Percentiles rank a stretch among this genome's conserved stretches.
Conservation (phyloP, 306 rosid genomes). For the Malus asiatica region DNA sequence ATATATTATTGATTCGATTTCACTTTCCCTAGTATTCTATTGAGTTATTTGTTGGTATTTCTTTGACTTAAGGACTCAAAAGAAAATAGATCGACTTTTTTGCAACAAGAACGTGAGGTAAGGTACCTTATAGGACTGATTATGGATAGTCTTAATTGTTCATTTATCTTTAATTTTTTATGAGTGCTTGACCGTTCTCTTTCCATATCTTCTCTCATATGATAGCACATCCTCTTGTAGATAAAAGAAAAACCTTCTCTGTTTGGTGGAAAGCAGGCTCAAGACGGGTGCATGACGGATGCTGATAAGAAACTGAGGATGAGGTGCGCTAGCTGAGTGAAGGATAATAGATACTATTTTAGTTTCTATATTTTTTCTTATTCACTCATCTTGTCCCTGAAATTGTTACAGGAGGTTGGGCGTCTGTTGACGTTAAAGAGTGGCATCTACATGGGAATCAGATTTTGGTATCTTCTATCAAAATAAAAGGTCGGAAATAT, state of each 20-base stretch:
- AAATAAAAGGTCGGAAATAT: constrained; percentile 9
- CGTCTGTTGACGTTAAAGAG: constrained; percentile 39
- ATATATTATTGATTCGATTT: not conserved
- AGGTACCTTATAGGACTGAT: constrained; percentile 10
- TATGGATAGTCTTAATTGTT: not conserved
- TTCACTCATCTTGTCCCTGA: constrained; percentile 5
- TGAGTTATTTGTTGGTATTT: constrained; percentile 36
- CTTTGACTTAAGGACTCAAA: constrained; percentile 76
- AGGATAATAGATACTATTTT: not conserved
- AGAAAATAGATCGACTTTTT: constrained; percentile 66
- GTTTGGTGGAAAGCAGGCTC: constrained; percentile 47
- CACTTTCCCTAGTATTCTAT: constrained; percentile 8
- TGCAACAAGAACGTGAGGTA: constrained; percentile 59
- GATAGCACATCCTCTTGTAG: constrained; percentile 19
- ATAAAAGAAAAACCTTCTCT: constrained; percentile 46
- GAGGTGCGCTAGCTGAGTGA: constrained; percentile 38
- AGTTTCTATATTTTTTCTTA: not conserved
- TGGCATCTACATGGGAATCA: constrained; percentile 16
- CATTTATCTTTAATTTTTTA: not conserved
- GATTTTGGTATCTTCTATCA: constrained; percentile 17
- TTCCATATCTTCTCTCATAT: not conserved
- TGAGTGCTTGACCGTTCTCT: not conserved
- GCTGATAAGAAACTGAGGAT: constrained; percentile 16
- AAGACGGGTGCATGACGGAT: constrained; percentile 29
- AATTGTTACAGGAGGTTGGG: constrained; percentile 55